These are phyloP conservation scores for Lavandula angustifolia DNA, from an alignment of 257 asterid genomes.

Conservation along the genomic window DNA sequence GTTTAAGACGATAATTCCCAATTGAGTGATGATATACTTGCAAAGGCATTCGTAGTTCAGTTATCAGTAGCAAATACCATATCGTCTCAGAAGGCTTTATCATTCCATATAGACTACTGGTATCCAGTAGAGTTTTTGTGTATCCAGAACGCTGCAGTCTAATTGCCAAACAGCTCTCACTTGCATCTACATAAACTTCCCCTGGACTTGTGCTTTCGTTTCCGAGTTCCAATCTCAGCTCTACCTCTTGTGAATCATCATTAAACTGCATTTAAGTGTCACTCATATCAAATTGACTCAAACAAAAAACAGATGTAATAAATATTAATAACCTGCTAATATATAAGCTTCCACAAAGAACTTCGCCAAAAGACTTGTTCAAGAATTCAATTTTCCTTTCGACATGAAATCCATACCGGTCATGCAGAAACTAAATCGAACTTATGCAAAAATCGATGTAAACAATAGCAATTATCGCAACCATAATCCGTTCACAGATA, in stretches of 20 bases:
- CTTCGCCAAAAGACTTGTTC: background rate
- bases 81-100: slow-evolving; percentile 90
- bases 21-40: background rate
- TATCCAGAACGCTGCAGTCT: slow-evolving; percentile 57
- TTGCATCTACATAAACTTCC: slow-evolving; percentile 71
- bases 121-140: slow-evolving; percentile 66
- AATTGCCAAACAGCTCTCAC: slow-evolving; percentile 66
- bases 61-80: slow-evolving; percentile 50
- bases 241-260: slow-evolving; percentile 79
- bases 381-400: background rate
- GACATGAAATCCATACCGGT: background rate
- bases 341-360: background rate
- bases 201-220: slow-evolving; percentile 49
- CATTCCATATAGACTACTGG: slow-evolving; percentile 63
- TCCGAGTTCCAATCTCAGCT: slow-evolving; percentile 81
- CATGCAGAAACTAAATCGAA: background rate
- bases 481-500: background rate
- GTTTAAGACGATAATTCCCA: slow-evolving; percentile 25
- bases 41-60: background rate
- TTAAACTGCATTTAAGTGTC: slow-evolving; percentile 58
- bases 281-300: background rate
- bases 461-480: background rate
- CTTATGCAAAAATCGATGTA: background rate
- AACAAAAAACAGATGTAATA: slow-evolving; percentile 2
- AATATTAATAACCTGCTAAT: background rate